A percentile compares a stretch with the other conserved stretches of the same genome.
Conservation (phyloP, 1,284 basidiomycete species). For the Ganoderma sinense region DNA sequence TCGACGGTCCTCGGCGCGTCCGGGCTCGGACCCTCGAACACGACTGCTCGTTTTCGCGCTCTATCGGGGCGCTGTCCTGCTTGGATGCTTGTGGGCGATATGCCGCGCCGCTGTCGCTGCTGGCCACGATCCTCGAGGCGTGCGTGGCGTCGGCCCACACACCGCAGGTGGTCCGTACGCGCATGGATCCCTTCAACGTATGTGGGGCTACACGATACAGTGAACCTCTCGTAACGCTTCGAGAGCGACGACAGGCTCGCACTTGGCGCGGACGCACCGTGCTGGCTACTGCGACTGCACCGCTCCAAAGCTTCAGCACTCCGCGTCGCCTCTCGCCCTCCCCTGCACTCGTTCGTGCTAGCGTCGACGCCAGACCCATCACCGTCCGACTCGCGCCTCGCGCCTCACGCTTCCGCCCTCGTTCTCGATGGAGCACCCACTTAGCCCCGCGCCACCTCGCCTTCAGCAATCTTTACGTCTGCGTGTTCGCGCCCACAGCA, state of each 20-base stretch:
- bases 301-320: background rate
- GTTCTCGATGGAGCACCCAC: background rate
- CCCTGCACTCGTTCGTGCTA: constrained; percentile 14
- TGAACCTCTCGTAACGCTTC: background rate
- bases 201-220: background rate
- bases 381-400: constrained; percentile 9
- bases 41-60: background rate
- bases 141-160: constrained; percentile 2
- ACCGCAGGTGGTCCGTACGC: background rate
- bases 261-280: background rate
- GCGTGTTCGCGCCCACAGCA: background rate
- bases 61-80: background rate
- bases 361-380: constrained; percentile 10
- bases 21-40: background rate
- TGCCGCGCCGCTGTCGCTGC: background rate
- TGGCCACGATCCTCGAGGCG: background rate
- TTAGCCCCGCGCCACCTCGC: background rate
- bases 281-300: background rate
- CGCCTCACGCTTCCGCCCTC: too few species aligned
- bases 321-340: constrained; percentile 15
- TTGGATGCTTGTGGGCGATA: background rate
- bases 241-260: background rate
- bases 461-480: background rate
- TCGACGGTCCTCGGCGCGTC: background rate
- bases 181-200: background rate